A percentile compares a stretch with the other conserved stretches of the same genome.
Conservation (phyloP, 768 basidiomycete genomes). For the Naganishia onofrii region DNA sequence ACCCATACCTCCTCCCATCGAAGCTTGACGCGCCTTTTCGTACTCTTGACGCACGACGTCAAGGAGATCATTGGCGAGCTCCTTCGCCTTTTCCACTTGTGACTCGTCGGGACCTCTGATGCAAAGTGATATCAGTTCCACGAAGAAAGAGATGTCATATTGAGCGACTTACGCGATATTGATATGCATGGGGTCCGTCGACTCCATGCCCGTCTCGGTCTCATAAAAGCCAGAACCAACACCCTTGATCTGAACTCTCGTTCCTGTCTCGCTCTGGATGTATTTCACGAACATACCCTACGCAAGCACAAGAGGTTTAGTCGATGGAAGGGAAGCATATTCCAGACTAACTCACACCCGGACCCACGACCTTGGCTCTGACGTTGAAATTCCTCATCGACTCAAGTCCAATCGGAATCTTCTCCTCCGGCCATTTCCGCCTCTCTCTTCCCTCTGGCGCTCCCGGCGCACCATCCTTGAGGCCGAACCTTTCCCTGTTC, state of each 20-base stretch:
- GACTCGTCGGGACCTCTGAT: slow-evolving; percentile 76
- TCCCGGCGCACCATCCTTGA: slow-evolving; percentile 31
- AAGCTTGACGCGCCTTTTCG: slow-evolving; percentile 64
- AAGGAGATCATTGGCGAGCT: slow-evolving; percentile 81
- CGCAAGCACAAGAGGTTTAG: background rate
- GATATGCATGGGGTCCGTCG: slow-evolving; percentile 86
- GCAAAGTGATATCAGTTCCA: background rate
- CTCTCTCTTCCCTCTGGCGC: slow-evolving; percentile 37
- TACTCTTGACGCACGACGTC: slow-evolving; percentile 85
- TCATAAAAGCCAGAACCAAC: slow-evolving; percentile 92
- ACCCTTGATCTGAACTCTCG: slow-evolving; percentile 96
- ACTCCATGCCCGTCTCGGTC: slow-evolving; percentile 79
- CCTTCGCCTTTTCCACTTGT: slow-evolving; percentile 81
- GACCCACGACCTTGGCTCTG: slow-evolving; percentile 94
- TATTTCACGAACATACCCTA: slow-evolving; percentile 97
- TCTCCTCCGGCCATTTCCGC: slow-evolving; percentile 97
- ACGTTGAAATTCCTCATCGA: slow-evolving; percentile 95
- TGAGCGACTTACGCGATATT: slow-evolving; percentile 70
- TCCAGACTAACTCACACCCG: slow-evolving; percentile 61
- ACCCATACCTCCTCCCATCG: slow-evolving; percentile 26
- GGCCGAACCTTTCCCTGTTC: slow-evolving; percentile 48
- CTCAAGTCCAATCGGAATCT: slow-evolving; percentile 82
- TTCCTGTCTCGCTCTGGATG: slow-evolving; percentile 92
- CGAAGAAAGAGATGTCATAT: background rate
- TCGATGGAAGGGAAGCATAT: background rate